Conservation (phyloP, 2,329 filamentous ascomycete species). For the Tolypocladium tundrense region DNA sequence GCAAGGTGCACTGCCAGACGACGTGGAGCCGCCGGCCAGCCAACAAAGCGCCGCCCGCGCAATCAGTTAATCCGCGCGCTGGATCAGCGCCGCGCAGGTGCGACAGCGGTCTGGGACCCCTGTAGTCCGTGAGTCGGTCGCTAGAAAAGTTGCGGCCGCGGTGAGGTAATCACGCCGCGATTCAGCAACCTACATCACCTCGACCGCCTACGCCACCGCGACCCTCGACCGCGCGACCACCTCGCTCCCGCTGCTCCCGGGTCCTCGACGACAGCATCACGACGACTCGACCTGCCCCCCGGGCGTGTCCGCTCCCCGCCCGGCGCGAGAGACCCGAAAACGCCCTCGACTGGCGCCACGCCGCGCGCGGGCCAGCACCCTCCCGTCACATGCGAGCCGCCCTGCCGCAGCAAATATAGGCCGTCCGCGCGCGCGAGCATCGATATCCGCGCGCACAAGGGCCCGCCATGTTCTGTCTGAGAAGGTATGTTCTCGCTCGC, state of each 20-base stretch:
- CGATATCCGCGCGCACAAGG: background rate
- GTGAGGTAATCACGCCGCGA: background rate
- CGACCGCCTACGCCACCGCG: background rate
- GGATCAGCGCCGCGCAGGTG: background rate
- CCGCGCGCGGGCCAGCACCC: background rate
- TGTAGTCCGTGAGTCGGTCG: background rate
- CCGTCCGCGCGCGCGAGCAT: no score
- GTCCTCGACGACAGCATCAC: no score
- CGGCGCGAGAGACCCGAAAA: background rate
- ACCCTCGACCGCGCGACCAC: background rate
- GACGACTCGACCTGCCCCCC: no score
- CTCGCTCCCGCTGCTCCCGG: background rate
- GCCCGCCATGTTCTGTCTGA: slow-evolving; percentile 48
- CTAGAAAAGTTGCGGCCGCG: background rate
- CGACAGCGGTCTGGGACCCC: background rate
- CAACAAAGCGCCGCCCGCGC: background rate
- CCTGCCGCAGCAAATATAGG: no score
- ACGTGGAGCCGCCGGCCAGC: background rate
- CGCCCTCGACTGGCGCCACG: background rate
- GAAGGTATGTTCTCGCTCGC: slow-evolving; percentile 25
- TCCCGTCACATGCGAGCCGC: background rate
- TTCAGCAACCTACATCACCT: background rate
- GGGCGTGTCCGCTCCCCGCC: no score
- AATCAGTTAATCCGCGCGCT: background rate
- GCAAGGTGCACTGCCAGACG: background rate